Evolutionary conservation across 1,284 basidiomycete species (phyloP).

Genomic region (Phellinidium pouzarii): DNA sequence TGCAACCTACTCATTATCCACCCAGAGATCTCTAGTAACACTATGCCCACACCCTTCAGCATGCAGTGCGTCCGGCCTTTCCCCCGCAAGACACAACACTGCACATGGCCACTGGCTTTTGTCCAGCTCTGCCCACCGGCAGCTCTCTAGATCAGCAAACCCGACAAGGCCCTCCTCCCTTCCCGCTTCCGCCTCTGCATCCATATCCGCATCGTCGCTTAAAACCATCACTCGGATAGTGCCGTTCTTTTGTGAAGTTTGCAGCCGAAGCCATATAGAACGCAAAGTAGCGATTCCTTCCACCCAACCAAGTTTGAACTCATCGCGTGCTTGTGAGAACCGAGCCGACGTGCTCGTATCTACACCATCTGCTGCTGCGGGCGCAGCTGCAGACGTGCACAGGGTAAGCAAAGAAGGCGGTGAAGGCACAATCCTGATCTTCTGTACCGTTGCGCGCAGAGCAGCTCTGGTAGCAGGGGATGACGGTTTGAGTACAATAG

Average conservation of each 20-base stretch:
- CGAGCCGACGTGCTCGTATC: too few relatives aligned
- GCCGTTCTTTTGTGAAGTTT: slow-evolving; percentile 41
- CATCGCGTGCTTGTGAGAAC: slow-evolving; percentile 16
- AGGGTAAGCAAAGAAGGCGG: slow-evolving; percentile 34
- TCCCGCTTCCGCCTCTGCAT: neutral
- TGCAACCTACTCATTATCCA: neutral
- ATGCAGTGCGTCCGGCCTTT: neutral
- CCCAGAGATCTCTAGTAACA: neutral
- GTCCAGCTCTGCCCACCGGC: slow-evolving; percentile 10
- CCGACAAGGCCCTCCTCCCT: slow-evolving; percentile 10
- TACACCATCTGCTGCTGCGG: too few relatives aligned
- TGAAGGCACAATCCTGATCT: slow-evolving; percentile 39
- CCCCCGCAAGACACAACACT: slow-evolving; percentile 12
- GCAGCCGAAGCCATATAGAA: slow-evolving; percentile 35
- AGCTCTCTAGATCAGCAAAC: neutral
- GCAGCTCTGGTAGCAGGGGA: slow-evolving; percentile 1
- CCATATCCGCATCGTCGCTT: neutral
- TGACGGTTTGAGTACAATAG: neutral
- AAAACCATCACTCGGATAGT: slow-evolving; percentile 32
- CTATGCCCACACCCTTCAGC: slow-evolving; percentile 3
- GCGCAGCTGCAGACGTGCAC: slow-evolving; percentile 28
- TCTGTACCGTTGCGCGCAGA: slow-evolving; percentile 18
- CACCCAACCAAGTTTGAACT: slow-evolving; percentile 56
- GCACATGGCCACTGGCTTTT: slow-evolving; percentile 4
- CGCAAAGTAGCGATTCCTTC: slow-evolving; percentile 44